Evolutionary conservation across 2,329 filamentous ascomycete genomes (phyloP), one percentile per base, ranked within the genome.

Genomic region (Emmonsiellopsis sp.): DNA sequence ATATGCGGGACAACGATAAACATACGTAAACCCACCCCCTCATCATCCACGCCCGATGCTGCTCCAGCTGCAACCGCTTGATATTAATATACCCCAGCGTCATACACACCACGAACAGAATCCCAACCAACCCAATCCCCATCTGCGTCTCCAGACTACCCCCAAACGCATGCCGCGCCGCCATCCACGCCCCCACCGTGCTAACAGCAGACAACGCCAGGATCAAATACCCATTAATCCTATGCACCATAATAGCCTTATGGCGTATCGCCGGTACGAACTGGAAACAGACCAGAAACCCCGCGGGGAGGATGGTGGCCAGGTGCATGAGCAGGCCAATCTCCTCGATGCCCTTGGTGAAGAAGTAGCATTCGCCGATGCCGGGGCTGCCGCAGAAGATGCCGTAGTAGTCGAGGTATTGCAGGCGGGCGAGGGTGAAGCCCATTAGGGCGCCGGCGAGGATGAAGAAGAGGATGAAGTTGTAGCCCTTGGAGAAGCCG

Each of bases 41-140:
- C 37, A 85, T 60, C 81, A 84, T 85, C 81, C 81, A 84, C 2
- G 78, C 78, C 1, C 82, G 73, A 56, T 85, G 82, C 60, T 84
- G 76, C 36, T 83, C 80, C 45, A 86, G 80, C 60, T 84, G 81
- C 1, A 84, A 64, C 2, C 71, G 68, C 62, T 79, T 83, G 63
- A 85, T 76, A 56, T 83, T 83, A 61, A 77, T 69, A 33, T 74
- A 76, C 1, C 79, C 77, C 45, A 83, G 55, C 0, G 61, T 55
- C 31, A 80, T 62, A 8, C 72, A 69, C 1, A 63, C 57, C 0
- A 75, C 62, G 2, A 78, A 77, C 6, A 73, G 61, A 33, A 80
- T 68, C 1, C 66, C 73, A 0, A 80, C 60, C 0, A 74, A 49
- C 0, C 74, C 74, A 0, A 76, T 62, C 1, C 61, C 71, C 0